phyloP scores from a whole-genome alignment of 2,329 filamentous ascomycete species.

The Dactylonectria estremocensis region DNA sequence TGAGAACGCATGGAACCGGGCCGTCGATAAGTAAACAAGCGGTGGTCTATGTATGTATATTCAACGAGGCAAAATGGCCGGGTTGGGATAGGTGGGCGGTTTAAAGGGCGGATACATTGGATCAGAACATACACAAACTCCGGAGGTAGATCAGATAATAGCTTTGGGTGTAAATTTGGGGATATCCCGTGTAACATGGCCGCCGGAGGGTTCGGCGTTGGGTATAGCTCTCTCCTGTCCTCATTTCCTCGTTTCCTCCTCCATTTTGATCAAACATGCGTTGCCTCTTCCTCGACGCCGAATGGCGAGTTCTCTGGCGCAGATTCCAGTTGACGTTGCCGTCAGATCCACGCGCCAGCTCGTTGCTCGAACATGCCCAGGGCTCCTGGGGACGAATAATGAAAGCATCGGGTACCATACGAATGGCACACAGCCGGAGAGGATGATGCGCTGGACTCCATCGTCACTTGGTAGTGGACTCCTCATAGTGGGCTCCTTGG shows the following conservation, averaged over 20 bases:
- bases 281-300: constrained; percentile 10
- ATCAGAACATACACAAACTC: constrained; percentile 32
- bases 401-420: not conserved
- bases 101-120: constrained; percentile 34
- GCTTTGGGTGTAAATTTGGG: constrained; percentile 29
- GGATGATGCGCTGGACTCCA: not conserved
- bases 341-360: not conserved
- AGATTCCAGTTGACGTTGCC: not conserved
- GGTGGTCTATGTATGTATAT: constrained; percentile 35
- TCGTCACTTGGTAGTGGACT: not conserved
- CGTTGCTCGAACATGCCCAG: not conserved
- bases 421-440: not conserved
- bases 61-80: constrained; percentile 11
- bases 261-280: constrained; percentile 14
- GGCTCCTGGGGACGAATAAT: not conserved
- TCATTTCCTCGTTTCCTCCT: constrained; percentile 19
- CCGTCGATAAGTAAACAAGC: constrained; percentile 53
- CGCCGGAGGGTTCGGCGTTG: constrained; percentile 42
- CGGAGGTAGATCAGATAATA: constrained; percentile 23
- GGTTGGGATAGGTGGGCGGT: constrained; percentile 13
- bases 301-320: not conserved
- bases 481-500: not conserved
- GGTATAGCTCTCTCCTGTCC: constrained; percentile 39
- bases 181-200: constrained; percentile 41
- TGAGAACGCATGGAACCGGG: constrained; percentile 80